Conservation (phyloP, 2,329 filamentous ascomycete species). For the Verticillium nonalfalfae region DNA sequence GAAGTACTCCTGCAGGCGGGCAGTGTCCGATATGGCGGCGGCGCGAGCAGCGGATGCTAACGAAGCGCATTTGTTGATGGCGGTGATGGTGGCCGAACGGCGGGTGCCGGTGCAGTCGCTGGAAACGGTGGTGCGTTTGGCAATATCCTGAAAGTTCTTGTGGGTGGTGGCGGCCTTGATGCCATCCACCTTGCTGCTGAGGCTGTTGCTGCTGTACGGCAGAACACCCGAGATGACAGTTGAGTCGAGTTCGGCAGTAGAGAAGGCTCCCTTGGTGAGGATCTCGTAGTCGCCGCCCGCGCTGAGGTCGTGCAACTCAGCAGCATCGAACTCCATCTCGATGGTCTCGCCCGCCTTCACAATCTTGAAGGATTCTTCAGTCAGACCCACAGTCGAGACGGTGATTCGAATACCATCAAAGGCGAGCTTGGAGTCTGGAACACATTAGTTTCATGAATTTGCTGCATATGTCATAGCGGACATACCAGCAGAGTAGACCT, state of each 20-base stretch:
- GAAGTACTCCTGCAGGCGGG: constrained; percentile 55
- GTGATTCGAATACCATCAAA: constrained; percentile 46
- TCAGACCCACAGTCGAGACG: constrained; percentile 31
- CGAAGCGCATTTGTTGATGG: constrained; percentile 42
- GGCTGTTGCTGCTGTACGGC: constrained; percentile 47
- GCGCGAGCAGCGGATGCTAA: constrained; percentile 33
- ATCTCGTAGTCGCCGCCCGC: constrained; percentile 45
- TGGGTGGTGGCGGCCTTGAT: constrained; percentile 40
- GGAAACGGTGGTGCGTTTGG: constrained; percentile 41
- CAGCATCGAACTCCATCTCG: constrained; percentile 42
- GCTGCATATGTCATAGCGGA: neutral
- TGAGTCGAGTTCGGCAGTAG: constrained; percentile 39
- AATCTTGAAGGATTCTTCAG: constrained; percentile 36
- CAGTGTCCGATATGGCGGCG: constrained; percentile 2
- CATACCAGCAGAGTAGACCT: constrained; percentile 34
- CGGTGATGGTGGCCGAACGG: constrained; percentile 30
- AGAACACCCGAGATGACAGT: constrained; percentile 44
- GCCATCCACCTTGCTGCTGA: constrained; percentile 49
- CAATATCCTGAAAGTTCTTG: constrained; percentile 29
- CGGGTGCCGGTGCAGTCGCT: constrained; percentile 42
- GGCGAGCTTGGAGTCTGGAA: constrained; percentile 2
- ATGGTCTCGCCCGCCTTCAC: constrained; percentile 37
- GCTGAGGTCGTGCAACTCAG: constrained; percentile 40
- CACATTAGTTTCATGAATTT: no score
- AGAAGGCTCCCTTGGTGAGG: constrained; percentile 44